A percentile compares a stretch with the other conserved stretches of the same genome.
These are phyloP conservation scores for Colletotrichum musicola DNA, from an alignment of 2,329 filamentous ascomycete species.

Conservation along the genomic window DNA sequence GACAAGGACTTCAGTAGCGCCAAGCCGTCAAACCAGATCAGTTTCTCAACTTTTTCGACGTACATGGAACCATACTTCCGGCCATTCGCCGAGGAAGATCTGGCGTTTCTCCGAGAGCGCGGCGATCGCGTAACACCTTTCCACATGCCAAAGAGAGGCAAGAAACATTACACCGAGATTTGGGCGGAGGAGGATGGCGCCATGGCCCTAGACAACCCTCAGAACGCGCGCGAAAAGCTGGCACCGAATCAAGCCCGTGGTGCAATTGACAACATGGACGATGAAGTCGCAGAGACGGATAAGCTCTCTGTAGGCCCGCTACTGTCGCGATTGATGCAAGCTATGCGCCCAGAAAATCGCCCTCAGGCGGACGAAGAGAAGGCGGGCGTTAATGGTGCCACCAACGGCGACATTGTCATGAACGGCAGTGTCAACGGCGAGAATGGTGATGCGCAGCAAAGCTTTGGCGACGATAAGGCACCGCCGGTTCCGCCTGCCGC, in stretches of 20 bases:
- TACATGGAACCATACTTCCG: conserved; percentile 94
- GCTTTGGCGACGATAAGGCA: conserved; percentile 52
- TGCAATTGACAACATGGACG: conserved; percentile 86
- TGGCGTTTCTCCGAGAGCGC: conserved; percentile 90
- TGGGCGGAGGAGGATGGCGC: conserved; percentile 95
- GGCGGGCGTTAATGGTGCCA: conserved; percentile 63
- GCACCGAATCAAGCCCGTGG: conserved; percentile 87
- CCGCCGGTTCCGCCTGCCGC: conserved; percentile 74
- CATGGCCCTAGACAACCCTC: conserved; percentile 77
- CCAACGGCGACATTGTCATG: conserved; percentile 67
- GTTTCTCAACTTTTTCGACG: conserved; percentile 90
- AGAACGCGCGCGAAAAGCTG: conserved; percentile 73
- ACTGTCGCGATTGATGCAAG: conserved; percentile 82
- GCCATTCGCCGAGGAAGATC: conserved; percentile 90
- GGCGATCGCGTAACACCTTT: conserved; percentile 89
- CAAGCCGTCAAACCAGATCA: conserved; percentile 94
- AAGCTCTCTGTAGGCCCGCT: conserved; percentile 90
- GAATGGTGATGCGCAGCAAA: conserved; percentile 50
- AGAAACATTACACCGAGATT: conserved; percentile 86
- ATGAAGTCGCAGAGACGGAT: conserved; percentile 88
- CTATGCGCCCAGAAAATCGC: conserved; percentile 82
- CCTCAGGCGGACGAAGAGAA: conserved; percentile 68
- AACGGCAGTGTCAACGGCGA: conserved; percentile 64
- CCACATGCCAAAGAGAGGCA: conserved; percentile 85
- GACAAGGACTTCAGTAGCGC: conserved; percentile 96